Conservation (phyloP, 306 rosid species). For the Begonia fuchsioides region DNA sequence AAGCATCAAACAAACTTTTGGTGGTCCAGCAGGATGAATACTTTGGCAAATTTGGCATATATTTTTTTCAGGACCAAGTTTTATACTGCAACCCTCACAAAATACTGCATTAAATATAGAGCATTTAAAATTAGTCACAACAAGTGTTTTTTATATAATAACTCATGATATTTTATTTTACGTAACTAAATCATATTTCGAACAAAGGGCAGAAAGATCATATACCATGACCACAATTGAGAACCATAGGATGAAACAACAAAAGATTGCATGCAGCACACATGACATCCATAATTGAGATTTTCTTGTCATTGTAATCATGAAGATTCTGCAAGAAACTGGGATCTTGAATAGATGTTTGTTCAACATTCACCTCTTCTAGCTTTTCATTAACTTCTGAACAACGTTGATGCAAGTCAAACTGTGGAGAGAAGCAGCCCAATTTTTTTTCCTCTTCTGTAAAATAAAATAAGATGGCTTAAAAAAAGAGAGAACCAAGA, state of each 20-base stretch:
- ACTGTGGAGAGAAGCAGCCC: conserved; percentile 48
- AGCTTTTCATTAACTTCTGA: conserved; percentile 21
- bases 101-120: conserved; percentile 26
- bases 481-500: no score
- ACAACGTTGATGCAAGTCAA: conserved; percentile 28
- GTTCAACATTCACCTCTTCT: conserved; percentile 11
- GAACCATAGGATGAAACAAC: conserved; percentile 58
- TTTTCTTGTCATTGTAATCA: conserved; percentile 7
- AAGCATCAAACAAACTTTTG: conserved; percentile 61
- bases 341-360: conserved; percentile 12
- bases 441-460: conserved; percentile 47
- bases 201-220: conserved; percentile 1
- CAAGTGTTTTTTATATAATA: no score
- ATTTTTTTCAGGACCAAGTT: conserved; percentile 30
- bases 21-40: conserved; percentile 53
- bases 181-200: not conserved
- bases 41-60: conserved; percentile 59
- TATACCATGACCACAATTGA: conserved; percentile 85
- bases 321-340: conserved; percentile 2
- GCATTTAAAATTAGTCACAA: no score
- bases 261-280: conserved; percentile 60
- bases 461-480: conserved; percentile 6
- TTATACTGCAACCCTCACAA: conserved; percentile 48
- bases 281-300: conserved; percentile 44
- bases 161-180: no score